These are phyloP conservation scores for Entamoeba invadens DNA, from an alignment of 208 protist species.

Conservation along the genomic window DNA sequence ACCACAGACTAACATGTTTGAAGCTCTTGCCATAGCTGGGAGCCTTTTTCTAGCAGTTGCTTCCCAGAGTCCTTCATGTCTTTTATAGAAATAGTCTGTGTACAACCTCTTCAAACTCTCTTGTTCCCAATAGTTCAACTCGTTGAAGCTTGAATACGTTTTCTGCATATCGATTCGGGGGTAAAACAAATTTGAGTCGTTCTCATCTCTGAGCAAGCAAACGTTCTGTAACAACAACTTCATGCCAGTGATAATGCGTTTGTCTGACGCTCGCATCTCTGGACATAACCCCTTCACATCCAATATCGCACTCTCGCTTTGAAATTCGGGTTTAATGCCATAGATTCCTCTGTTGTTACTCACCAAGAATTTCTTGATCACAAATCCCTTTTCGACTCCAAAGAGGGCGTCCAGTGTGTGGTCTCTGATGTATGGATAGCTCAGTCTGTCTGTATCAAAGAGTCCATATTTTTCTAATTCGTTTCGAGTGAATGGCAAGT, in stretches of 20 bases:
- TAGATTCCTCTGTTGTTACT: background rate
- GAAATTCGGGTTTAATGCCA: conserved; percentile 19
- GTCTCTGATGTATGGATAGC: conserved; percentile 1
- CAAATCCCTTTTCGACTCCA: background rate
- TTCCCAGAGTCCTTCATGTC: conserved; percentile 25
- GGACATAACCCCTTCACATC: conserved; percentile 10
- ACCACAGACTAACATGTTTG: conserved; percentile 56
- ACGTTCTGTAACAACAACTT: background rate
- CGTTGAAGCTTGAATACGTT: conserved; percentile 17
- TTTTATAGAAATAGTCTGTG: conserved; percentile 43
- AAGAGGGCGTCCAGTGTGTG: background rate
- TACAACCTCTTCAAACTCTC: conserved; percentile 24
- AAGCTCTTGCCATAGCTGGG: conserved; percentile 25
- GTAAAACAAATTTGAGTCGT: conserved; percentile 29
- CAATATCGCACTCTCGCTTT: background rate
- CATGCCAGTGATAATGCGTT: background rate
- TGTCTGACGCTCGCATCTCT: conserved; percentile 30
- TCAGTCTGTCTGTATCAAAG: conserved; percentile 15
- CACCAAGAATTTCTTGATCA: background rate
- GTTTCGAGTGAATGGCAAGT: conserved; percentile 27
- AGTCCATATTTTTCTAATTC: conserved; percentile 10
- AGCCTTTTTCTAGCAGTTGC: conserved; percentile 10
- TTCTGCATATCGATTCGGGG: conserved; percentile 41
- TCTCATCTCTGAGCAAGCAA: conserved; percentile 10
- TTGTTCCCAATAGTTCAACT: background rate